Base-by-base conservation (phyloP, 2,329 filamentous ascomycete species). In the Calonectria hawksworthii region DNA sequence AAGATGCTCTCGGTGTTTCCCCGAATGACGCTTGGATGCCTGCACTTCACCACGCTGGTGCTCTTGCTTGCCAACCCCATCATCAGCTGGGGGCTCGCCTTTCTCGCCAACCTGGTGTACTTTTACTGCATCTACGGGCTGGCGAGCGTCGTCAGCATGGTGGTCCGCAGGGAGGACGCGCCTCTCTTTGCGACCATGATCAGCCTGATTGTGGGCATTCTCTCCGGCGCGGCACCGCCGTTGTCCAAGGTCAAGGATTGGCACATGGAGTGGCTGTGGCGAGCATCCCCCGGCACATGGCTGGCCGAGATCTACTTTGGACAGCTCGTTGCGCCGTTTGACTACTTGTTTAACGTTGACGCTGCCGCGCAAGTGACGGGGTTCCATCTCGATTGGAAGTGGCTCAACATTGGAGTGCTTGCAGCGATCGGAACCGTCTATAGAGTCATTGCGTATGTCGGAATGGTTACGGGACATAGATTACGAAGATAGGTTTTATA, bases 61-160 rank as follows among this genome's bases (percentile, higher is more conserved):
- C 84, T 88, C 47, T 76, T 91, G 1, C 85, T 92, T 10, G 84
- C 87, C 1, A 87, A 86, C 4, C 89, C 90, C 1, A 83, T 88
- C 28, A 90, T 91, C 23, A 79, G 80, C n/a, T 92, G 87, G 83
- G 80, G 82, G 28, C 80, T 85, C 13, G 88, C 88, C 32, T 92
- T 89, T 79, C 68, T 85, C 18, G 86, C 86, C 9, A 92, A 92
- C 71, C 78, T 91, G 59, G 74, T 88, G 13, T 92, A 92, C 82
- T 92, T 91, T 78, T 92, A 88, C 83, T 89, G 88, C 78, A 89
- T 92, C 66, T 92, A 91, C 79, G 90, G 90, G 0, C 84, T 92
- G 9, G 87, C 90, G 0, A 88, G 86, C 41, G 83, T 85, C 36
- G 81, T 92, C 21, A 89, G 87, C 72, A 91, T 92, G 89, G 78